Conservation (phyloP, 2,329 filamentous ascomycete species). For the Alternaria postmessia region DNA sequence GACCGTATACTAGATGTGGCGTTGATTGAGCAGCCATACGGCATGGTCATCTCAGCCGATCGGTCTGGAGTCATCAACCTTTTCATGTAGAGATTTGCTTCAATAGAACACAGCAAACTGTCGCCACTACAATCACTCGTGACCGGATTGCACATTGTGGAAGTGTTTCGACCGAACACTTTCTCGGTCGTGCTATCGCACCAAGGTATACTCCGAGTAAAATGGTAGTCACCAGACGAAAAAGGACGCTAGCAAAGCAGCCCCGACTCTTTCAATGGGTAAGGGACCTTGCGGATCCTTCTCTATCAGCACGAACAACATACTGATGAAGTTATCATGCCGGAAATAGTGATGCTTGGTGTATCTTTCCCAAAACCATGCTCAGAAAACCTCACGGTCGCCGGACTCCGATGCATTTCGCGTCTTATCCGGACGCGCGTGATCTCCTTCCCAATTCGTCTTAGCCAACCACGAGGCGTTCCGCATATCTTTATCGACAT, state of each 20-base stretch:
- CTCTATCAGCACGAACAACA: neutral
- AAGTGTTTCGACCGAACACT: neutral
- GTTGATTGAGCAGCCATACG: slow-evolving; percentile 87
- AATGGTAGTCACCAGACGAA: neutral
- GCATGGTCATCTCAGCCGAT: slow-evolving; percentile 92
- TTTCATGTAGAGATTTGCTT: slow-evolving; percentile 61
- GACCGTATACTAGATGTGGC: slow-evolving; percentile 88
- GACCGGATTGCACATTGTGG: neutral
- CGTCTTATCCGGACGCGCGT: slow-evolving; percentile 5
- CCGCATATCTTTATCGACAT: slow-evolving; percentile 7
- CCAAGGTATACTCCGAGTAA: neutral
- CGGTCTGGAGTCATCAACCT: slow-evolving; percentile 89
- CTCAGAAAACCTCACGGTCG: neutral
- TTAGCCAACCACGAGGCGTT: neutral
- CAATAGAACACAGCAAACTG: neutral
- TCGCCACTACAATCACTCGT: neutral
- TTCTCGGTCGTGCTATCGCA: neutral
- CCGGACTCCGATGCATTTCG: slow-evolving; percentile 9
- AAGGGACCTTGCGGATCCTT: neutral
- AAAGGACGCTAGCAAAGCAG: neutral
- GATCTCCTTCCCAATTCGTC: slow-evolving; percentile 11
- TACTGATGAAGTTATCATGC: neutral
- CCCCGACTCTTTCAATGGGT: neutral
- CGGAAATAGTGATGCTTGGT: neutral
- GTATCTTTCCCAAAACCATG: neutral